These are phyloP conservation scores for Oidium heveae DNA, from an alignment of 2,329 filamentous ascomycete genomes.

Conservation along the genomic window DNA sequence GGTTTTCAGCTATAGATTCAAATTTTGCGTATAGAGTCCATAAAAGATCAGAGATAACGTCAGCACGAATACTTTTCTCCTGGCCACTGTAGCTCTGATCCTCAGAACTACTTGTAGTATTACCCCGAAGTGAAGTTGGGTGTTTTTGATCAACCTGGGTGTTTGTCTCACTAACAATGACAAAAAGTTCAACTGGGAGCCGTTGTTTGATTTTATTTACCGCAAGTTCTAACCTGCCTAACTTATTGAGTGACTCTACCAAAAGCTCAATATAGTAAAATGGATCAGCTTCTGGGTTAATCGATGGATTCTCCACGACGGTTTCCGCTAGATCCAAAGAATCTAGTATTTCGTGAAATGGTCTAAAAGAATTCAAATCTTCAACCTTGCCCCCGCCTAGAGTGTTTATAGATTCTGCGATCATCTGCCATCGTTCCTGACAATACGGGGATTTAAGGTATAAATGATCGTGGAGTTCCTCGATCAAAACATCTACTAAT, in stretches of 20 bases:
- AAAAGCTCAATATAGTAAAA: constrained; percentile 80
- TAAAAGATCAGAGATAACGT: constrained; percentile 73
- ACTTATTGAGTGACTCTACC: constrained; percentile 71
- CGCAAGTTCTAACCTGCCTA: constrained; percentile 63
- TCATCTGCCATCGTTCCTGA: constrained; percentile 77
- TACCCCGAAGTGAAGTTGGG: constrained; percentile 48
- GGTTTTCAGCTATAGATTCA: constrained; percentile 86
- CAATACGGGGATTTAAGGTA: constrained; percentile 97
- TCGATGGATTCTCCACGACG: constrained; percentile 64
- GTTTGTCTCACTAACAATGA: constrained; percentile 83
- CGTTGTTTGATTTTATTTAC: constrained; percentile 82
- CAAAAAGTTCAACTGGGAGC: constrained; percentile 78
- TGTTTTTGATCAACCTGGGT: constrained; percentile 82
- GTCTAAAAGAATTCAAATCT: constrained; percentile 18
- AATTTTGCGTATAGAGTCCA: constrained; percentile 92
- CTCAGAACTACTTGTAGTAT: constrained; percentile 23
- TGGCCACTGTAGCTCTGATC: constrained; percentile 38
- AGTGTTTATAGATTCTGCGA: constrained; percentile 39
- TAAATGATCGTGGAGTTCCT: constrained; percentile 88
- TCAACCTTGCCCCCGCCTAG: constrained; percentile 19
- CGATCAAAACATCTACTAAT: constrained; percentile 83
- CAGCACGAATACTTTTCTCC: constrained; percentile 51
- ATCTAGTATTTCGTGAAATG: constrained; percentile 35
- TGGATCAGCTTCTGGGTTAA: constrained; percentile 85
- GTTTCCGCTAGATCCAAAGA: constrained; percentile 31